These are phyloP conservation scores for Coemansia sp. DNA, from an alignment of 192 early-diverging fungal genomes.

Conservation along the genomic window DNA sequence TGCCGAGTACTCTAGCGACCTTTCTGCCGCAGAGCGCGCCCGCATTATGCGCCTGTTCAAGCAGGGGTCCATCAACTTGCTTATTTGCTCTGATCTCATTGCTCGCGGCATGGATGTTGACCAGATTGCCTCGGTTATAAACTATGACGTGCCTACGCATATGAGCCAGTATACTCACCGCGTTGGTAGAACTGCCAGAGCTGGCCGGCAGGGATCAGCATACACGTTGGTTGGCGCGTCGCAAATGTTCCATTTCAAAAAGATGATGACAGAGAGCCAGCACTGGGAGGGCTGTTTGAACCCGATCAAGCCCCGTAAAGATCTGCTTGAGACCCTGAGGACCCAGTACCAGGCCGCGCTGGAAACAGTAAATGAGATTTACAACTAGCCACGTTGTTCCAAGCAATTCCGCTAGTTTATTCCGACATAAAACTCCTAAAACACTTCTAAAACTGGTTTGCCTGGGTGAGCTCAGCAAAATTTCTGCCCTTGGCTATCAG, in stretches of 20 bases:
- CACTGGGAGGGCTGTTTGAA: conserved; percentile 59
- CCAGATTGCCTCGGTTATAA: conserved; percentile 73
- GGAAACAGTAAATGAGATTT: conserved; percentile 22
- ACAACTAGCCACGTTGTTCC: neutral
- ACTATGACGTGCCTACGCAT: conserved; percentile 81
- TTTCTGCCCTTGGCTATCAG: conserved; percentile 26
- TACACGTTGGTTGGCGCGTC: conserved; percentile 70
- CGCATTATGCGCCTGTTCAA: conserved; percentile 65
- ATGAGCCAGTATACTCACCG: conserved; percentile 91
- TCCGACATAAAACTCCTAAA: neutral
- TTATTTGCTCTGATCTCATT: conserved; percentile 85
- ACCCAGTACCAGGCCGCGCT: conserved; percentile 39
- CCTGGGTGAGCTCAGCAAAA: conserved; percentile 12
- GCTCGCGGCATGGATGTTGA: conserved; percentile 89
- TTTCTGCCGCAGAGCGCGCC: conserved; percentile 60
- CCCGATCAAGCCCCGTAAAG: conserved; percentile 55
- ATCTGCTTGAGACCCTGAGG: conserved; percentile 32
- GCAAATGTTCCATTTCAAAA: conserved; percentile 69
- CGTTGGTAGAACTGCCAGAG: conserved; percentile 88
- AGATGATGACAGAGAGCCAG: conserved; percentile 64
- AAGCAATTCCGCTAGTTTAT: neutral
- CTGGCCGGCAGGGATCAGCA: conserved; percentile 77
- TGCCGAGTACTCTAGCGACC: conserved; percentile 76
- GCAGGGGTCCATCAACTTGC: conserved; percentile 62
- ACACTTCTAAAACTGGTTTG: neutral